Evolutionary conservation across 805 yeast genomes (phyloP).

Genomic region (Teunomyces cretensis): DNA sequence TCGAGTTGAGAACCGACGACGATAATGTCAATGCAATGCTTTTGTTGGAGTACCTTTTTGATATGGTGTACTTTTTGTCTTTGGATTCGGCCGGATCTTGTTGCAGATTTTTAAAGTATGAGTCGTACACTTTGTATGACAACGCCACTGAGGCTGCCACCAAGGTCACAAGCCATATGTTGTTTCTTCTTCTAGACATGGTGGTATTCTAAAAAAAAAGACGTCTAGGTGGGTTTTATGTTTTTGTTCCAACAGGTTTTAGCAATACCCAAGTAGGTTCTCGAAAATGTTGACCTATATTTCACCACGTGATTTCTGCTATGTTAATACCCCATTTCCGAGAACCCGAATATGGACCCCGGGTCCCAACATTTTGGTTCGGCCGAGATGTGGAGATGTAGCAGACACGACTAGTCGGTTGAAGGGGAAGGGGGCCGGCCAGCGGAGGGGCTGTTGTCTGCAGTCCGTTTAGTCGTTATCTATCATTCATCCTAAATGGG

Average conservation of each 20-base stretch:
- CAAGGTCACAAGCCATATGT: slow-evolving; percentile 10
- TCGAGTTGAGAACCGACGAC: slow-evolving; percentile 37
- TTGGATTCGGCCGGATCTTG: slow-evolving; percentile 1
- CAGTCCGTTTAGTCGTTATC: no score
- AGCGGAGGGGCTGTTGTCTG: no score
- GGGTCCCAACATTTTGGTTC: slow-evolving; percentile 1
- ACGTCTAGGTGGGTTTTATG: neutral
- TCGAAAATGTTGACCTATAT: slow-evolving; percentile 1
- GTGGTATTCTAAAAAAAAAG: neutral
- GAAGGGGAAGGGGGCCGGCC: neutral
- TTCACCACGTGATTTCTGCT: neutral
- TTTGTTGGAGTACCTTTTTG: slow-evolving; percentile 26
- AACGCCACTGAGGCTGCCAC: slow-evolving; percentile 34
- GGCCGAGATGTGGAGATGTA: slow-evolving; percentile 1
- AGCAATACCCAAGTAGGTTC: neutral
- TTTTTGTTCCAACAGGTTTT: neutral
- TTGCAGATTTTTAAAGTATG: slow-evolving; percentile 7
- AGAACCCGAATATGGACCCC: neutral
- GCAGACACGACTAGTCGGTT: neutral
- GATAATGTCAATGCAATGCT: slow-evolving; percentile 43
- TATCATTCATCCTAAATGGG: no score
- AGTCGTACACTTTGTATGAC: slow-evolving; percentile 32
- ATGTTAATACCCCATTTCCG: neutral
- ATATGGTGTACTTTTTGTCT: slow-evolving; percentile 5
- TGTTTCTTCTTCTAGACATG: slow-evolving; percentile 2